Evolutionary conservation across 179 eudicot genomes (phyloP), one percentile per base, ranked within the genome.

Genomic region (Silene coronaria): DNA sequence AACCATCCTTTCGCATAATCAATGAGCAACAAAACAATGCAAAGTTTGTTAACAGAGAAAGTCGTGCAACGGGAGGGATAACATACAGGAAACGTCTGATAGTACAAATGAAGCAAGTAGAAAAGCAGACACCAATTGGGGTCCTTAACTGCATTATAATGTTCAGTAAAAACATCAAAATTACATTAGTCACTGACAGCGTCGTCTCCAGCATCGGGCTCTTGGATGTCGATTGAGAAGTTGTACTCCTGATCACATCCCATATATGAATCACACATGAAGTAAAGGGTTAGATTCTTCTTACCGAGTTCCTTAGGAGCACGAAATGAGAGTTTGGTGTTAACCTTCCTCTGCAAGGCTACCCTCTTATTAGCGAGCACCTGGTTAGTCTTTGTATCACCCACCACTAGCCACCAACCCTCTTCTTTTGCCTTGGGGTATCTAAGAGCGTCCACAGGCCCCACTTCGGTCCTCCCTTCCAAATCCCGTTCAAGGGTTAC

Each of bases 391-490:
- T 88, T 84, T 0, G 91, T 84, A 76, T 95, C 97, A 19, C 99
- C 97, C 53, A 95, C 91, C 26, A 95, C 97, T 53, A 95, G 85
- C 96, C 97, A 95, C 99, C 99, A 95, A 5, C 97, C 95, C 76
- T 95, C 99, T 72, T 92, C 97, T 76, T 95, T 95, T 22, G 88
- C 73, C 73, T 90, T 89, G 3, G 99, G 97, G 66, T 90, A 95
- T 51, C 95, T 87, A 5, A 91, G 86, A 13, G 95, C 86, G 77
- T 89, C 91, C 27, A 89, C 92, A 4, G 93, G 89, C n/a, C 93
- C 99, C 78, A 89, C 91, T 77, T 86, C 93, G 4, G 83, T 71
- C 84, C 90, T 82, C 21, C 91, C 94, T 74, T 85, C 94, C 6
- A 90, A 87, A 81, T 95, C 97, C 64, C 97, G 83, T 72, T 89